A percentile compares a stretch with the other conserved stretches of the same genome.
phyloP scores from a whole-genome alignment of 2,329 filamentous ascomycete species.

The Blastomyces emzantsi region DNA sequence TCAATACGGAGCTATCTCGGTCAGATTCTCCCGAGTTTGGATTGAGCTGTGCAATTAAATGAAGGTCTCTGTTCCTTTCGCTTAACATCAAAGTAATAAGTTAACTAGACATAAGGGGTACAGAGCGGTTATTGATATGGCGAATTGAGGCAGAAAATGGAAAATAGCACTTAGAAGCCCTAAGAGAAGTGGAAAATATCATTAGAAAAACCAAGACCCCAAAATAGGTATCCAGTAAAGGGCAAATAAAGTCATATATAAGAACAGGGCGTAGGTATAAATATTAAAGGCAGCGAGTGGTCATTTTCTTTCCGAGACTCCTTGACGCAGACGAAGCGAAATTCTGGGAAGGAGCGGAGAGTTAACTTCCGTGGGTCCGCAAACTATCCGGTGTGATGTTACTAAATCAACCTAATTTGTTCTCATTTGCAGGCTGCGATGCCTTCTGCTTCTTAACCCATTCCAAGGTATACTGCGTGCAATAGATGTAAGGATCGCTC shows the following conservation, averaged over 20 bases:
- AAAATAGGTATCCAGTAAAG: background rate
- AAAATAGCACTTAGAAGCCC: background rate
- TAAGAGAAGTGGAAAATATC: background rate
- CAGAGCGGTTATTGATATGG: background rate
- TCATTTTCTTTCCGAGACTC: background rate
- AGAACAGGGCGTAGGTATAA: background rate
- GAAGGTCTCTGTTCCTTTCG: background rate
- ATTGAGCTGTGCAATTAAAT: background rate
- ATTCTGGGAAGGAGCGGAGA: background rate
- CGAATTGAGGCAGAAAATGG: background rate
- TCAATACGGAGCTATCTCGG: background rate
- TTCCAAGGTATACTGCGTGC: constrained; percentile 2
- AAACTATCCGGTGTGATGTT: background rate
- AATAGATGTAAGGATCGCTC: constrained; percentile 4
- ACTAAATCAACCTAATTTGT: background rate
- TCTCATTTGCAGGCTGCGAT: background rate
- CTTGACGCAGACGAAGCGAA: background rate
- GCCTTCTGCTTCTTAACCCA: constrained; percentile 3
- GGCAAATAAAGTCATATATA: background rate
- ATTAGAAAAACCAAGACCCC: too few relatives aligned
- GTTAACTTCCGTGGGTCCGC: background rate
- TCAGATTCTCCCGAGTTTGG: background rate
- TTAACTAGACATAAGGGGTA: background rate
- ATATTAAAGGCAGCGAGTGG: background rate
- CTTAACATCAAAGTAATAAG: background rate